Evolutionary conservation across 768 basidiomycete species (phyloP).

Genomic region (Russula emetica): DNA sequence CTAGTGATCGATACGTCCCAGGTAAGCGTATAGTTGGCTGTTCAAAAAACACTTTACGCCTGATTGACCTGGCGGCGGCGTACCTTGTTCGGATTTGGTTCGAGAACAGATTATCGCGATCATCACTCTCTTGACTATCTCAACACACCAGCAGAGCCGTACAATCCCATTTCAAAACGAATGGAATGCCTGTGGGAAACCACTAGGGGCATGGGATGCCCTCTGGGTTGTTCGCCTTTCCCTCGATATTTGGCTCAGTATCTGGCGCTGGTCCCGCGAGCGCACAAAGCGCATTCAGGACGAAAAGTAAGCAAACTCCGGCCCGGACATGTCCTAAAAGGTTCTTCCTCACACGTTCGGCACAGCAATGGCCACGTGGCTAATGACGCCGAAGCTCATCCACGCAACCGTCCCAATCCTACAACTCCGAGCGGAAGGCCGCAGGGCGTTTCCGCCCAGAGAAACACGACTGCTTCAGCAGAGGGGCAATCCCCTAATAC

Average conservation of each 20-base stretch:
- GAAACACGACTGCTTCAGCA: background rate
- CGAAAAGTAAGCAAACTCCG: slow-evolving; percentile 15
- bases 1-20: slow-evolving; percentile 50
- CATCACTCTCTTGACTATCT: slow-evolving; percentile 46
- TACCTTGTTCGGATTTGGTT: background rate
- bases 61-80: slow-evolving; percentile 10
- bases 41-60: slow-evolving; percentile 7
- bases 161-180: slow-evolving; percentile 42
- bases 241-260: slow-evolving; percentile 46
- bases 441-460: background rate
- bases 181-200: slow-evolving; percentile 59
- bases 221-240: slow-evolving; percentile 57
- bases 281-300: slow-evolving; percentile 28
- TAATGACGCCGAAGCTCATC: slow-evolving; percentile 7
- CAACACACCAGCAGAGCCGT: slow-evolving; percentile 47
- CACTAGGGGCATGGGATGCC: slow-evolving; percentile 62
- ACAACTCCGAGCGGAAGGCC: slow-evolving; percentile 13
- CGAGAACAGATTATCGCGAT: slow-evolving; percentile 49
- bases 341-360: background rate
- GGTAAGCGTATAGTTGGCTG: slow-evolving; percentile 36
- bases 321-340: background rate
- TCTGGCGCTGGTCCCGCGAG: slow-evolving; percentile 51
- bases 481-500: background rate
- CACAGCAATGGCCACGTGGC: slow-evolving; percentile 2
- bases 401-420: background rate